A percentile compares a stretch with the other conserved stretches of the same genome.
phyloP scores from a whole-genome alignment of 108 stramenopile species.

The Cyclotella baltica region DNA sequence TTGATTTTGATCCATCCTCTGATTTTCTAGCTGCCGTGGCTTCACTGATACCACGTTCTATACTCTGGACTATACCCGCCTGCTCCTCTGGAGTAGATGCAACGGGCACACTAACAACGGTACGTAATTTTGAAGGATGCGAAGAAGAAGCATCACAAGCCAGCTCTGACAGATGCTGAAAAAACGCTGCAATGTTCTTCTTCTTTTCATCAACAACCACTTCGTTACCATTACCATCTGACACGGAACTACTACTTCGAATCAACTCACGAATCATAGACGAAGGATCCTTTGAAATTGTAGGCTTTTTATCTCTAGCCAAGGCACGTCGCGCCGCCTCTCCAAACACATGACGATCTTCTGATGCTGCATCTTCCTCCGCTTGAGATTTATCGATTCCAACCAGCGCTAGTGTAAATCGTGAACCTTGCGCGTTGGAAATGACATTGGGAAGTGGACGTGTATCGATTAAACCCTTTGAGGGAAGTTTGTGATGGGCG shows the following conservation, averaged over 20 bases:
- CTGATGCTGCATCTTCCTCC: constrained; percentile 14
- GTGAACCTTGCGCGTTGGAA: constrained; percentile 57
- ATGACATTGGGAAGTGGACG: constrained; percentile 46
- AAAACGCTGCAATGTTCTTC: constrained; percentile 51
- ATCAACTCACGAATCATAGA: constrained; percentile 53
- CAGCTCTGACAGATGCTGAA: constrained; percentile 53
- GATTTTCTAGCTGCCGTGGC: constrained; percentile 35
- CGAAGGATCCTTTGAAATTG: constrained; percentile 48
- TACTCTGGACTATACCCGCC: constrained; percentile 40
- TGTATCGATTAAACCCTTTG: constrained; percentile 33
- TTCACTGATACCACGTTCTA: constrained; percentile 47
- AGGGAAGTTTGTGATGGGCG: constrained; percentile 36
- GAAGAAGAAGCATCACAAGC: constrained; percentile 61
- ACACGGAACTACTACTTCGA: constrained; percentile 32
- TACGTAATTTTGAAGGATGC: constrained; percentile 53
- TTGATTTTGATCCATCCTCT: constrained; percentile 29
- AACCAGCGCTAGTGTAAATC: constrained; percentile 56
- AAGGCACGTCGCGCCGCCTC: constrained; percentile 55
- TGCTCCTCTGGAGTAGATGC: constrained; percentile 46
- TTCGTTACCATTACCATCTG: constrained; percentile 12
- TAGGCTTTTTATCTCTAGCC: constrained; percentile 46
- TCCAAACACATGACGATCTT: constrained; percentile 52
- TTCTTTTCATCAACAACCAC: constrained; percentile 23
- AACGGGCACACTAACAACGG: constrained; percentile 54
- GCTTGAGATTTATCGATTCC: constrained; percentile 36